Evolutionary conservation across 306 rosid genomes (phyloP).

Genomic region (Prunus dulcis): DNA sequence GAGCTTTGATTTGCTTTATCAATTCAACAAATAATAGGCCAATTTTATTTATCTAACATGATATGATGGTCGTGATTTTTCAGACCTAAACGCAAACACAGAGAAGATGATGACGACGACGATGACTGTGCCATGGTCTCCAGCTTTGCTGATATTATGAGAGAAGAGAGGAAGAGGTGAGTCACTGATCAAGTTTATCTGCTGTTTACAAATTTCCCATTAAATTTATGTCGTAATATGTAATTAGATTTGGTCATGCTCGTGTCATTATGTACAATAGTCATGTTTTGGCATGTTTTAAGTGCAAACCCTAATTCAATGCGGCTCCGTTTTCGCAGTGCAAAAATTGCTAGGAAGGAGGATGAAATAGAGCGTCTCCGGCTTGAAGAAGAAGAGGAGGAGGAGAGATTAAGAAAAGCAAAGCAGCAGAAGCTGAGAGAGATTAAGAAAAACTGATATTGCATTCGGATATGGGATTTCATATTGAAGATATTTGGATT

Average conservation of each 20-base stretch:
- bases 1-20: background rate
- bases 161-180: background rate
- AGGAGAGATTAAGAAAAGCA: background rate
- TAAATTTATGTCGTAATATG: too few species aligned
- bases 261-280: too few species aligned
- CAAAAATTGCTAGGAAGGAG: background rate
- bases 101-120: background rate
- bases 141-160: background rate
- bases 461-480: too few species aligned
- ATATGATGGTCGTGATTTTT: background rate
- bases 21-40: too few species aligned
- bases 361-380: background rate
- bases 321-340: background rate
- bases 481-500: too few species aligned
- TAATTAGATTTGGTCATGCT: too few species aligned
- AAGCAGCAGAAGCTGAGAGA: slow-evolving; percentile 8
- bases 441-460: background rate
- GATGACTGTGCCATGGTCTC: background rate
- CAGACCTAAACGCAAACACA: background rate
- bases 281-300: too few species aligned
- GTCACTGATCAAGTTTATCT: too few species aligned
- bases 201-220: too few species aligned
- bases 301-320: too few species aligned
- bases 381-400: background rate
- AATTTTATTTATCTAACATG: background rate